phyloP scores from a whole-genome alignment of 2,329 filamentous ascomycete species.

The Calonectria henricotiae region DNA sequence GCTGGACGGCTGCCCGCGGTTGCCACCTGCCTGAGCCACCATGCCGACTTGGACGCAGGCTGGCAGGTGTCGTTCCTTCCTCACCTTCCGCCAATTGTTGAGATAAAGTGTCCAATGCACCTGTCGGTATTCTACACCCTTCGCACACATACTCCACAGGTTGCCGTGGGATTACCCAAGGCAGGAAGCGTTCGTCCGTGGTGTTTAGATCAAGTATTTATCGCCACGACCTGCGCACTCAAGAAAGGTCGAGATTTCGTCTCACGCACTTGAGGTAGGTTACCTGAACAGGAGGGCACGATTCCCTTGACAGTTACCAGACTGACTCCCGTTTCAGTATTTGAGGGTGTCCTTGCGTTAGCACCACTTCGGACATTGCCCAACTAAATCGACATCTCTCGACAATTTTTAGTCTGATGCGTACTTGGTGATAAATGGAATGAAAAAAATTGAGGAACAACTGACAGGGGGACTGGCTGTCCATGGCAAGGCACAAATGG shows the following conservation, averaged over 20 bases:
- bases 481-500: not conserved
- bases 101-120: no score
- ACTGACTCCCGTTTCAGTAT: not conserved
- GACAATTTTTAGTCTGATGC: not conserved
- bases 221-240: not conserved
- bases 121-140: no score
- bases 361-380: not conserved
- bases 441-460: not conserved
- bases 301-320: not conserved
- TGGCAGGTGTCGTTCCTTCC: conserved; percentile 33
- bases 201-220: not conserved
- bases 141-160: not conserved
- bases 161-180: not conserved
- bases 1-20: not conserved
- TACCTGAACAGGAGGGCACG: not conserved
- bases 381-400: not conserved
- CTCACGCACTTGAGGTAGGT: not conserved
- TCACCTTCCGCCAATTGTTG: not conserved
- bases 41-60: not conserved
- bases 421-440: conserved; percentile 5
- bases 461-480: not conserved
- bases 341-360: not conserved
- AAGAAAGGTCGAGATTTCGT: no score
- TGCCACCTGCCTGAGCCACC: conserved; percentile 23
- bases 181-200: not conserved